These are phyloP conservation scores for Codiaeum variegatum DNA, from an alignment of 441 rosid species.

Conservation along the genomic window DNA sequence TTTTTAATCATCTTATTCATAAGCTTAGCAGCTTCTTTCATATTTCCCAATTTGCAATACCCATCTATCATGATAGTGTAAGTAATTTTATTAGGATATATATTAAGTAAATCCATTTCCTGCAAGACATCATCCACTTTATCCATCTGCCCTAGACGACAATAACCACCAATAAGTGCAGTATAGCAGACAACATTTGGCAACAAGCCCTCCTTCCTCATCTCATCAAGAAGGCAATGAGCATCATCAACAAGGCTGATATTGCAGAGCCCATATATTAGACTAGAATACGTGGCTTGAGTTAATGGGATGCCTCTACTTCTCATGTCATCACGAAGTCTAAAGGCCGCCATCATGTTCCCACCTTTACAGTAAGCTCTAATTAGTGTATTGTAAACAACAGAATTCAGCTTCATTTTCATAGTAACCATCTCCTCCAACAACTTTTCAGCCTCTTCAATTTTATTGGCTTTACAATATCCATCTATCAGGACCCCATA, in stretches of 20 bases:
- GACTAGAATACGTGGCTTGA: conserved; percentile 57
- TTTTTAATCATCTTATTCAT: conserved; percentile 48
- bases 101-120: conserved; percentile 57
- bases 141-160: conserved; percentile 44
- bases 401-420: conserved; percentile 51
- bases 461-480: conserved; percentile 65
- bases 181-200: conserved; percentile 62
- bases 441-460: conserved; percentile 59
- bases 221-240: conserved; percentile 41
- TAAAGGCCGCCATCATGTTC: conserved; percentile 53
- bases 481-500: conserved; percentile 72
- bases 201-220: conserved; percentile 50
- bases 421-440: conserved; percentile 54
- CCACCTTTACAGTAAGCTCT: conserved; percentile 52
- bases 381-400: conserved; percentile 49
- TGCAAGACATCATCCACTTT: conserved; percentile 46
- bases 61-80: conserved; percentile 62
- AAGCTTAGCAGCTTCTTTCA: conserved; percentile 53
- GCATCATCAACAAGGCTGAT: conserved; percentile 58
- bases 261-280: conserved; percentile 68
- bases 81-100: conserved; percentile 63
- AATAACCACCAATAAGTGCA: conserved; percentile 55
- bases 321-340: conserved; percentile 52
- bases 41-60: conserved; percentile 45
- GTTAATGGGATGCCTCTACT: conserved; percentile 56